Percentiles rank a stretch among this genome's conserved stretches.
These are phyloP conservation scores for Exophiala sideris DNA, from an alignment of 2,329 filamentous ascomycete species.

Conservation along the genomic window DNA sequence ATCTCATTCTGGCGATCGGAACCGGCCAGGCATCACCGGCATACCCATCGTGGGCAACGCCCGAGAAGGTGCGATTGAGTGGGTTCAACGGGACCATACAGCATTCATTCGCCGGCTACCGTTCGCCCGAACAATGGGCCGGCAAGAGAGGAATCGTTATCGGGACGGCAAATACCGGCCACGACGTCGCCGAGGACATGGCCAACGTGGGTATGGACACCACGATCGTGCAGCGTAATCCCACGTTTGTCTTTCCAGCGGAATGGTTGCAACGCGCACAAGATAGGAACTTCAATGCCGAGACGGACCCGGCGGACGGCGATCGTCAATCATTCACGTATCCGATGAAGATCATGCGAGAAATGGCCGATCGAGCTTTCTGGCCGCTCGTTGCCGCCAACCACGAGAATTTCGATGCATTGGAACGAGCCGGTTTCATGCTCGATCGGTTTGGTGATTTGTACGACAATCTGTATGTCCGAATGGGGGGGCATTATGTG, in stretches of 20 bases:
- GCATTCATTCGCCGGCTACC: no score
- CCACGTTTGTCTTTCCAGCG: background rate
- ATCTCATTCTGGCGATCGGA: constrained; percentile 36
- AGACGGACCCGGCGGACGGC: no score
- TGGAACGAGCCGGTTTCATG: constrained; percentile 43
- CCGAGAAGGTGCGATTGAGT: constrained; percentile 32
- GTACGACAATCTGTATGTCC: constrained; percentile 41
- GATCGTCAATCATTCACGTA: no score
- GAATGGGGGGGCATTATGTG: constrained; percentile 48
- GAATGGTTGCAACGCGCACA: no score
- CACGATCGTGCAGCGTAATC: constrained; percentile 44
- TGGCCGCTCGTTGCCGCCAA: constrained; percentile 29
- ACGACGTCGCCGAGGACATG: constrained; percentile 50
- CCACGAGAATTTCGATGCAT: constrained; percentile 39
- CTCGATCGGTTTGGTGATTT: constrained; percentile 38
- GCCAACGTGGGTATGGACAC: constrained; percentile 38
- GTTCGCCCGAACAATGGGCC: constrained; percentile 28
- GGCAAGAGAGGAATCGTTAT: constrained; percentile 46
- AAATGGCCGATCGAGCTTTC: constrained; percentile 7
- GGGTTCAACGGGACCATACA: no score
- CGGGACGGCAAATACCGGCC: constrained; percentile 47
- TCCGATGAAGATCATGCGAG: constrained; percentile 23
- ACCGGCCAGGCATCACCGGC: constrained; percentile 17
- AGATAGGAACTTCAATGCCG: no score
- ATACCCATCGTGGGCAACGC: constrained; percentile 18